These are phyloP conservation scores for Bolboschoenus planiculmis DNA, from an alignment of 176 grass and related monocot genomes.

Conservation along the genomic window DNA sequence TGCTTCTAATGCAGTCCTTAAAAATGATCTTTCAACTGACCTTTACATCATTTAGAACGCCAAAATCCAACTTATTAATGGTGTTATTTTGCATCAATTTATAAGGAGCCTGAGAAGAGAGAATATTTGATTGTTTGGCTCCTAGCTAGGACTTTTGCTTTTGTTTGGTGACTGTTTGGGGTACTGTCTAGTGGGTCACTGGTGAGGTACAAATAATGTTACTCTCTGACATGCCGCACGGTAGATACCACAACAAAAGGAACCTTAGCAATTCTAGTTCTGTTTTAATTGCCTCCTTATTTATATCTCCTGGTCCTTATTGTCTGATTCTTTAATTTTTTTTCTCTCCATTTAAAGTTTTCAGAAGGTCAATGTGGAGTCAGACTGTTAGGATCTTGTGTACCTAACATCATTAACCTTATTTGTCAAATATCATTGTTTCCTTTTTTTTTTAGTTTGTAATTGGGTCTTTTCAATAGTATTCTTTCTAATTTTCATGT, in stretches of 20 bases:
- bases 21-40: background rate
- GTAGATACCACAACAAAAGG: background rate
- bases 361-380: background rate
- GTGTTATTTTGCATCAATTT: constrained; percentile 1
- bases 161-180: background rate
- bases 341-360: background rate
- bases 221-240: background rate
- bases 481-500: background rate
- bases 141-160: background rate
- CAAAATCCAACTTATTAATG: background rate
- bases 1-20: background rate
- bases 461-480: background rate
- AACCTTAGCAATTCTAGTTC: background rate
- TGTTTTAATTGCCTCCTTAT: background rate
- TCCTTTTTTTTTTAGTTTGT: background rate
- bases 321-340: background rate
- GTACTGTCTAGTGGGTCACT: background rate
- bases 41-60: background rate
- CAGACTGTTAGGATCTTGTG: background rate
- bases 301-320: background rate
- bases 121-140: background rate
- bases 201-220: background rate
- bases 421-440: background rate
- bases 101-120: background rate
- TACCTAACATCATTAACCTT: background rate